A percentile compares a stretch with the other conserved stretches of the same genome.
Conservation (phyloP, 225 moss, liverwort and hornwort species). For the Asterella californica region DNA sequence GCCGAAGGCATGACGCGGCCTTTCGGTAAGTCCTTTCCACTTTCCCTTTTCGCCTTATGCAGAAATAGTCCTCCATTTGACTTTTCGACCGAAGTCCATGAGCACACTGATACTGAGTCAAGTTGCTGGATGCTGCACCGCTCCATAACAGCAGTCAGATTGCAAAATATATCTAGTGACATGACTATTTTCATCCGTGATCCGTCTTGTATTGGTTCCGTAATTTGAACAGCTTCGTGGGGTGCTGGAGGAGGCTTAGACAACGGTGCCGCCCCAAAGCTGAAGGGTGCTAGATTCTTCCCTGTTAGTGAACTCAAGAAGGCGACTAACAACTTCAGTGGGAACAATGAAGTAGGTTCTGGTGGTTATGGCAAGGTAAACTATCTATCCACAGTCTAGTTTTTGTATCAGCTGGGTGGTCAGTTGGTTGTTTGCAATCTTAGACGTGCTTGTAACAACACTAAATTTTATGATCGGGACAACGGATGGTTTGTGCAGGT, state of each 20-base stretch:
- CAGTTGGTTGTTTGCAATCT: background rate
- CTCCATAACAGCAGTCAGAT: too few relatives aligned
- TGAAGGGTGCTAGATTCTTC: slow-evolving; percentile 83
- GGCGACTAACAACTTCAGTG: slow-evolving; percentile 62
- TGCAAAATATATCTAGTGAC: too few relatives aligned
- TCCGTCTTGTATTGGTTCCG: background rate
- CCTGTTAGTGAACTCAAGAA: slow-evolving; percentile 56
- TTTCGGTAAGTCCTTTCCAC: slow-evolving; percentile 49
- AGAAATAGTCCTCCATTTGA: background rate
- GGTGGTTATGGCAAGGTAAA: slow-evolving; percentile 86
- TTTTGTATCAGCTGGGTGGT: background rate
- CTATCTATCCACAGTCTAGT: background rate
- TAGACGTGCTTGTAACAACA: background rate
- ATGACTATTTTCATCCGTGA: background rate
- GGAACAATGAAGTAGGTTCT: slow-evolving; percentile 52
- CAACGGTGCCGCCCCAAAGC: slow-evolving; percentile 61
- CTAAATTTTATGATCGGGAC: background rate
- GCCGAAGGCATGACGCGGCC: slow-evolving; percentile 60
- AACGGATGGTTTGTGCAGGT: slow-evolving; percentile 41
- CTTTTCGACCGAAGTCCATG: background rate
- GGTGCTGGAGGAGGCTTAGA: slow-evolving; percentile 38
- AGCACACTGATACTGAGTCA: background rate
- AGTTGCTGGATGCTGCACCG: background rate
- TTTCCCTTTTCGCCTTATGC: background rate
- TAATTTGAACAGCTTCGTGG: slow-evolving; percentile 46